phyloP scores from a whole-genome alignment of 805 yeast species.

The Candida chauliodis region DNA sequence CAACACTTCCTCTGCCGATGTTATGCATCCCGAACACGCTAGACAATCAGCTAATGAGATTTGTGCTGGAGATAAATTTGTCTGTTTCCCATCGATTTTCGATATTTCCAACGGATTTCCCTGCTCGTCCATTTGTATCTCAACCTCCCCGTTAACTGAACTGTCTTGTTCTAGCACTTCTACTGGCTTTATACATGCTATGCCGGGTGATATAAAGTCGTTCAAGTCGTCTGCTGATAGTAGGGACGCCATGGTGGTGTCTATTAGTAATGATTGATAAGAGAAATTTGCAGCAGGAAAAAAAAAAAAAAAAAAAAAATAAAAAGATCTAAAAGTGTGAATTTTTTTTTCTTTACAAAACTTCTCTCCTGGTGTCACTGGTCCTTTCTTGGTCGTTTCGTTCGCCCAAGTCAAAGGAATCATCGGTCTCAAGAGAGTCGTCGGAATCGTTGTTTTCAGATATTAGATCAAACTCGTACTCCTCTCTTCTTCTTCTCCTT shows the following conservation, averaged over 20 bases:
- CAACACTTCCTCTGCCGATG: slow-evolving; percentile 93
- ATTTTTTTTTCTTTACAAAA: no score
- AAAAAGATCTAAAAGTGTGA: no score
- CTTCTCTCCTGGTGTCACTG: no score
- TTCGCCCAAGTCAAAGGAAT: slow-evolving; percentile 33
- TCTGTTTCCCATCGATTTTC: slow-evolving; percentile 49
- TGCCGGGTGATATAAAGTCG: slow-evolving; percentile 91
- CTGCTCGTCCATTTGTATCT: slow-evolving; percentile 54
- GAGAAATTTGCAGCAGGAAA: no score
- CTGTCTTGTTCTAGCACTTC: slow-evolving; percentile 13
- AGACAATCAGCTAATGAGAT: slow-evolving; percentile 89
- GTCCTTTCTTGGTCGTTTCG: slow-evolving; percentile 15
- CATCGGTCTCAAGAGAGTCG: slow-evolving; percentile 15
- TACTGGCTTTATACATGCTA: slow-evolving; percentile 86
- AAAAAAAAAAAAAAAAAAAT: no score
- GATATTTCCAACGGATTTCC: slow-evolving; percentile 71
- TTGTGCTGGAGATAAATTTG: slow-evolving; percentile 69
- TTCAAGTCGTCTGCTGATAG: slow-evolving; percentile 87
- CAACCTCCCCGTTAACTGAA: slow-evolving; percentile 33
- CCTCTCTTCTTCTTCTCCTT: slow-evolving; percentile 59
- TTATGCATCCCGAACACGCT: slow-evolving; percentile 96
- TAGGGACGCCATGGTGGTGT: slow-evolving; percentile 93
- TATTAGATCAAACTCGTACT: slow-evolving; percentile 74
- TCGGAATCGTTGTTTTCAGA: slow-evolving; percentile 29
- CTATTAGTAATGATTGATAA: background rate